phyloP scores from a whole-genome alignment of 2,329 filamentous ascomycete genomes.

The Pseudogymnoascus sp. region DNA sequence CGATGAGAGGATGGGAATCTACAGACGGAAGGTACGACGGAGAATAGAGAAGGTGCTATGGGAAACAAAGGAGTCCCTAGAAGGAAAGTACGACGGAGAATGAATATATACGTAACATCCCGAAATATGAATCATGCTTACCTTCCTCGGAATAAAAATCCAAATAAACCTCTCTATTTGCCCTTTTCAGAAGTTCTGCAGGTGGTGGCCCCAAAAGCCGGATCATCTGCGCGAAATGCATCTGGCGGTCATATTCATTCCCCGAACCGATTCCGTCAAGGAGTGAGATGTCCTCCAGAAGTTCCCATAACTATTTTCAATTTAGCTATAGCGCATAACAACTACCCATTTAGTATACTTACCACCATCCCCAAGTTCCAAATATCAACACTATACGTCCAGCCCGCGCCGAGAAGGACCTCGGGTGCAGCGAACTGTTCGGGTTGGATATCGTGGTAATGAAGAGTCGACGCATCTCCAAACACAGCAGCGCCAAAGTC shows the following conservation, averaged over 20 bases:
- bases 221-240: slow-evolving; percentile 38
- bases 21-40: neutral
- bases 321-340: neutral
- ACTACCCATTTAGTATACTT: neutral
- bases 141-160: neutral
- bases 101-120: neutral
- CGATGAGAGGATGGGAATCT: neutral
- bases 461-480: neutral
- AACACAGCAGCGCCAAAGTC: neutral
- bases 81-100: neutral
- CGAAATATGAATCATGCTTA: neutral
- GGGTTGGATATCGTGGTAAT: neutral
- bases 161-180: neutral
- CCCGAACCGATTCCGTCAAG: slow-evolving; percentile 8
- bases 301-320: slow-evolving; percentile 14
- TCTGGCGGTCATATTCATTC: slow-evolving; percentile 29
- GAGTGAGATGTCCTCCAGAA: slow-evolving; percentile 14
- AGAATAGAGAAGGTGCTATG: neutral
- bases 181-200: slow-evolving; percentile 29
- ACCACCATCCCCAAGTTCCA: neutral
- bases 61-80: neutral
- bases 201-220: slow-evolving; percentile 35
- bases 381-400: neutral
- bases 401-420: neutral
- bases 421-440: neutral